Percentiles rank a stretch among this genome's conserved stretches.
These are phyloP conservation scores for Staphylotrichum tortipilum DNA, from an alignment of 495 filamentous ascomycete genomes.

Conservation along the genomic window DNA sequence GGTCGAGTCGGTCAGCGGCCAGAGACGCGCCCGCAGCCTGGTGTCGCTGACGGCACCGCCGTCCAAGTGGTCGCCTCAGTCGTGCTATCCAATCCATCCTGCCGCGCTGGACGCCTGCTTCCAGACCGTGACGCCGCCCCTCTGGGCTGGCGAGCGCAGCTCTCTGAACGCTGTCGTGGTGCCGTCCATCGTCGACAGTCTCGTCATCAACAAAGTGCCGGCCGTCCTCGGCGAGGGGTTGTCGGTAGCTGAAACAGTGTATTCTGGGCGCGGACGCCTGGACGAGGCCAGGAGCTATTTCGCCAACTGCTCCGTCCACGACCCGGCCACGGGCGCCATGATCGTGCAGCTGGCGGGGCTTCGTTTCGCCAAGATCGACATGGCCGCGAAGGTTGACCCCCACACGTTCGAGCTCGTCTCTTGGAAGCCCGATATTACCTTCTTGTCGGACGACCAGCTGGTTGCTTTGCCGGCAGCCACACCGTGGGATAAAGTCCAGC, in stretches of 20 bases:
- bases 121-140: constrained; percentile 19
- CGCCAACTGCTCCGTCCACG: constrained; percentile 10
- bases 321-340: constrained; percentile 12
- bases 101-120: constrained; percentile 29
- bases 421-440: constrained; percentile 28
- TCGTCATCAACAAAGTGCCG: constrained; percentile 5
- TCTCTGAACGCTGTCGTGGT: not conserved
- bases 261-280: constrained; percentile 1
- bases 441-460: constrained; percentile 16
- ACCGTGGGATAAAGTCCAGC: not conserved
- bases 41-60: constrained; percentile 6
- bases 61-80: constrained; percentile 21
- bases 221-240: not conserved
- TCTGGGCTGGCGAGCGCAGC: constrained; percentile 5
- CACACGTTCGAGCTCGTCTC: constrained; percentile 13
- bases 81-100: constrained; percentile 35
- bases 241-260: not conserved
- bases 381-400: not conserved
- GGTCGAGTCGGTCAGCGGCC: constrained; percentile 22
- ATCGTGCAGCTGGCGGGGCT: constrained; percentile 19
- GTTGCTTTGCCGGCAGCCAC: not conserved
- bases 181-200: not conserved
- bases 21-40: not conserved
- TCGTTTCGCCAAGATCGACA: constrained; percentile 7
- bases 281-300: constrained; percentile 11